Conservation (phyloP, 1,284 basidiomycete species). For the Rhizopogon hawkerae region DNA sequence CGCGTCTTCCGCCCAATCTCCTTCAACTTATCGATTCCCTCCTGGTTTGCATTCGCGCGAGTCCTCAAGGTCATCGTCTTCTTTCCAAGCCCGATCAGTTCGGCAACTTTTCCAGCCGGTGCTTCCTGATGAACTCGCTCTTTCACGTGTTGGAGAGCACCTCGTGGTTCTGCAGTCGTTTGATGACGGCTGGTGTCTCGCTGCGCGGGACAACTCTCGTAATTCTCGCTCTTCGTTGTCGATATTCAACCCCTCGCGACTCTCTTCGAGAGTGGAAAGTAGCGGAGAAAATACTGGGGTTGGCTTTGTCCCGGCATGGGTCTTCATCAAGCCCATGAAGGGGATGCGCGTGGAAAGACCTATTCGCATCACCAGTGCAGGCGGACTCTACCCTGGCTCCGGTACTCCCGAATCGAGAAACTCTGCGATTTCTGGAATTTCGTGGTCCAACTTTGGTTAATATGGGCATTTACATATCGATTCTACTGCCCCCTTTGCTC, state of each 20-base stretch:
- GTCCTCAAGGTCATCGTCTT: constrained; percentile 25
- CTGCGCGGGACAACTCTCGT: constrained; percentile 42
- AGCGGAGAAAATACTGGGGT: constrained; percentile 30
- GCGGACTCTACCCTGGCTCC: constrained; percentile 19
- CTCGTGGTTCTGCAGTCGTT: constrained; percentile 53
- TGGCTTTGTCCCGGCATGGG: constrained; percentile 67
- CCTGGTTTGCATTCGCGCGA: constrained; percentile 10
- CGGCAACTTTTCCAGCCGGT: constrained; percentile 57
- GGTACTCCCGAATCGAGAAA: constrained; percentile 31
- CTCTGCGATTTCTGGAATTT: constrained; percentile 34
- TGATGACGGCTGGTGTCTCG: constrained; percentile 72
- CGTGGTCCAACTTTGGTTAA: constrained; percentile 55
- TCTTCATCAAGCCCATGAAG: constrained; percentile 54
- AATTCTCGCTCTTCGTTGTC: constrained; percentile 25
- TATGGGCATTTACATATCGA: neutral
- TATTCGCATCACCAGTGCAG: constrained; percentile 48
- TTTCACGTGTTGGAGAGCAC: constrained; percentile 44
- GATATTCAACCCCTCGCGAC: neutral
- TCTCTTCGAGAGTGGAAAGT: constrained; percentile 5
- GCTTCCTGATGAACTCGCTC: constrained; percentile 60
- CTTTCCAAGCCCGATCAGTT: constrained; percentile 42
- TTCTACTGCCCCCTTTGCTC: neutral
- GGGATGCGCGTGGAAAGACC: constrained; percentile 54
- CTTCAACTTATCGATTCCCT: constrained; percentile 2
- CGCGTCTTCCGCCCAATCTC: constrained; percentile 19